These are phyloP conservation scores for Ogataea ramenticola DNA, from an alignment of 805 yeast genomes.

Conservation along the genomic window DNA sequence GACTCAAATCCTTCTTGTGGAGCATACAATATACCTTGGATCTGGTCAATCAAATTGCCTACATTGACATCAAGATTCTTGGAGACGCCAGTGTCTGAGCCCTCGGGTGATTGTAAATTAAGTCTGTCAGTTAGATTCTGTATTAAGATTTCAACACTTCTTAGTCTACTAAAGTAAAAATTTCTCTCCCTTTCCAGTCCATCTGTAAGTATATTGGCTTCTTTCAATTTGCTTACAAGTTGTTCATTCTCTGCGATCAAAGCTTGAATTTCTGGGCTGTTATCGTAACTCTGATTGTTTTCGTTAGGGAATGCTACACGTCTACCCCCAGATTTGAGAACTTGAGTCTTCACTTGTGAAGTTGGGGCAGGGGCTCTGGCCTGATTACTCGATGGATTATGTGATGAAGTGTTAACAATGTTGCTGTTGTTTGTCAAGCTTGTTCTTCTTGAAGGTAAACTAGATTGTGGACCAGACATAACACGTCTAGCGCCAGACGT, in stretches of 20 bases:
- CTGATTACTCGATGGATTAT: conserved; percentile 1
- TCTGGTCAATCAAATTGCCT: conserved; percentile 43
- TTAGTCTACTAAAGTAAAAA: conserved; percentile 81
- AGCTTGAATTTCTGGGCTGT: neutral
- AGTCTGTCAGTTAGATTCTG: conserved; percentile 53
- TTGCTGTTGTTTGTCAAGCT: conserved; percentile 9
- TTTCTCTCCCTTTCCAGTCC: conserved; percentile 77
- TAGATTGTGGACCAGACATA: conserved; percentile 6
- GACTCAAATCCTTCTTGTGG: conserved; percentile 80
- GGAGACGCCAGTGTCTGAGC: conserved; percentile 1
- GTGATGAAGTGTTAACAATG: conserved; percentile 1
- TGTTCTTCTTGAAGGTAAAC: conserved; percentile 15
- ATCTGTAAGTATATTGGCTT: conserved; percentile 52
- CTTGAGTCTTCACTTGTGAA: neutral
- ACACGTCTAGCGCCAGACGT: conserved; percentile 11
- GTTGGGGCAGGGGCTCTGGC: neutral
- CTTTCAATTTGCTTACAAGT: conserved; percentile 48
- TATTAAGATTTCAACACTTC: conserved; percentile 79
- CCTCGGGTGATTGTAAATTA: conserved; percentile 23
- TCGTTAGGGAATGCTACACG: neutral
- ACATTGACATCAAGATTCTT: conserved; percentile 14
- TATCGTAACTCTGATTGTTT: neutral
- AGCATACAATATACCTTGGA: conserved; percentile 70
- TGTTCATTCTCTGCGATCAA: neutral
- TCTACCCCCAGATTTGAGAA: neutral